Conservation (phyloP, 306 rosid genomes). For the Fagus crenata region DNA sequence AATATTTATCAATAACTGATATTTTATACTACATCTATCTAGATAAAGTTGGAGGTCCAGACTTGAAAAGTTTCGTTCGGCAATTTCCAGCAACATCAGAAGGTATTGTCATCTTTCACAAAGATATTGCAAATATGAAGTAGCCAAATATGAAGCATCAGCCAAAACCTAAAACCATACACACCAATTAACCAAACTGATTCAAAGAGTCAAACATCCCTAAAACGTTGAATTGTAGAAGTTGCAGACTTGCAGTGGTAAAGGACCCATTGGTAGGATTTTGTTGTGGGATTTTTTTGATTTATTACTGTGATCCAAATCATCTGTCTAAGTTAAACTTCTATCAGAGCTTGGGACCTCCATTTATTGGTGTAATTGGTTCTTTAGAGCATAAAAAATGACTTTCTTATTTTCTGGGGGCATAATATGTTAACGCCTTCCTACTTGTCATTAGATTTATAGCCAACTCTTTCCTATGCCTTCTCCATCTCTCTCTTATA, state of each 20-base stretch:
- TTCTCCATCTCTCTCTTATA: neutral
- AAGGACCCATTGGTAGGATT: neutral
- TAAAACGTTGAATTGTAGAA: neutral
- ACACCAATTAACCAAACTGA: neutral
- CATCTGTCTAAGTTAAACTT: neutral
- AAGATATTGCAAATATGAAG: neutral
- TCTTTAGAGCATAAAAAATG: too few species aligned
- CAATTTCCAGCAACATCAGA: constrained; percentile 68
- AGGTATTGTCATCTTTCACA: constrained; percentile 43
- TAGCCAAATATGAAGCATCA: neutral
- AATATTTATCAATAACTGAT: constrained; percentile 23
- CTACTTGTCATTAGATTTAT: neutral
- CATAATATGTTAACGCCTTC: neutral
- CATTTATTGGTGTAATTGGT: neutral
- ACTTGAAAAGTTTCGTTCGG: constrained; percentile 77
- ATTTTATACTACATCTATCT: constrained; percentile 13
- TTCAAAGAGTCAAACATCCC: neutral
- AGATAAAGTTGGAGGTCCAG: constrained; percentile 72
- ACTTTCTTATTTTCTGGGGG: too few species aligned
- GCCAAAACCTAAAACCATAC: neutral
- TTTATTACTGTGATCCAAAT: neutral
- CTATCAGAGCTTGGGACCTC: neutral
- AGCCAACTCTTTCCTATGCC: neutral
- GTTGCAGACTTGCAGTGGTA: neutral
- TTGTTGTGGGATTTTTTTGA: neutral